Evolutionary conservation across 2,329 filamentous ascomycete genomes (phyloP).

Genomic region (Albifimbria verrucaria): DNA sequence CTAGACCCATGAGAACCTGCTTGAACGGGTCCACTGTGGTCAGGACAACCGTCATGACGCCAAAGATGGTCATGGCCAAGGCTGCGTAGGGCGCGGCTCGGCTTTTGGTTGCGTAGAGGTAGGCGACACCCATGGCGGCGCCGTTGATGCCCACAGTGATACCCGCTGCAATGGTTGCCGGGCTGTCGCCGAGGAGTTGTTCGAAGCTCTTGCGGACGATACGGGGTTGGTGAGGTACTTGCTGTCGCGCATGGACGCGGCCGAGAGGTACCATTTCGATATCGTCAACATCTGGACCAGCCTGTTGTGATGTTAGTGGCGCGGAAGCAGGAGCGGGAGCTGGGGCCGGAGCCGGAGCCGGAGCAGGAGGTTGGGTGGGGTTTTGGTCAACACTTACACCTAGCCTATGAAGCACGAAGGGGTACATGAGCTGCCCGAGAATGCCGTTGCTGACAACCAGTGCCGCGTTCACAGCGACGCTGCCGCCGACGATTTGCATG

Average conservation of each 20-base stretch:
- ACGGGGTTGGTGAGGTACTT: background rate
- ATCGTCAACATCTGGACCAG: background rate
- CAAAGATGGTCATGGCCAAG: constrained; percentile 55
- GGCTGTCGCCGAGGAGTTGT: constrained; percentile 13
- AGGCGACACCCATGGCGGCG: constrained; percentile 57
- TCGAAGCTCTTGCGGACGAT: background rate
- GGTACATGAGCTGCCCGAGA: constrained; percentile 37
- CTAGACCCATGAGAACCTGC: constrained; percentile 29
- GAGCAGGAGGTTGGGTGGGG: background rate
- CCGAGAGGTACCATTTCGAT: background rate
- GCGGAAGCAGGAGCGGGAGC: background rate
- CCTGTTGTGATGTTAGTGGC: background rate
- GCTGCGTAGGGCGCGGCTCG: constrained; percentile 54
- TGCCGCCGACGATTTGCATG: constrained; percentile 40
- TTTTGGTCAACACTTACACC: constrained; percentile 17
- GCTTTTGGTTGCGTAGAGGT: constrained; percentile 51
- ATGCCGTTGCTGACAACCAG: constrained; percentile 52
- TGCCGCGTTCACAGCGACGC: constrained; percentile 44
- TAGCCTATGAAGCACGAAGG: constrained; percentile 27
- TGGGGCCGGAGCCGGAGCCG: background rate
- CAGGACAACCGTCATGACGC: constrained; percentile 53
- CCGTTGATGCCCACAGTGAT: constrained; percentile 56
- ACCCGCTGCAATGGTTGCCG: constrained; percentile 44
- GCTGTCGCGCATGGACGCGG: background rate
- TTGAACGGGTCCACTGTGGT: constrained; percentile 46